A percentile compares a stretch with the other conserved stretches of the same genome.
Conservation (phyloP, 495 filamentous ascomycete genomes). For the Talaromyces proteolyticus region DNA sequence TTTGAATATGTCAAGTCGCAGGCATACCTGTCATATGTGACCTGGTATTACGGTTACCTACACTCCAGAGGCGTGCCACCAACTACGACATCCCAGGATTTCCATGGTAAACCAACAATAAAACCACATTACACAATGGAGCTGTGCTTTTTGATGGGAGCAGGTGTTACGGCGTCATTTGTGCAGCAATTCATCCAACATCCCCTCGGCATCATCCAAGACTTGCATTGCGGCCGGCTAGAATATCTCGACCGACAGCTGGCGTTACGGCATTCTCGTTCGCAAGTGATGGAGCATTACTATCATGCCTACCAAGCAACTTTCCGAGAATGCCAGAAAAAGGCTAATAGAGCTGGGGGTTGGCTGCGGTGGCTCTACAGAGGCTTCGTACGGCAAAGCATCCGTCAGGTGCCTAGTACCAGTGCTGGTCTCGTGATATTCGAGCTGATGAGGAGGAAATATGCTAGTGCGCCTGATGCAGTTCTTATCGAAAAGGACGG, state of each 20-base stretch:
- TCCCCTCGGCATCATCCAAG: conserved; percentile 68
- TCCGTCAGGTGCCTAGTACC: conserved; percentile 81
- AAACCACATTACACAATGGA: conserved; percentile 82
- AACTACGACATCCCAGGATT: conserved; percentile 16
- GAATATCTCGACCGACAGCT: conserved; percentile 69
- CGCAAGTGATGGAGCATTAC: conserved; percentile 57
- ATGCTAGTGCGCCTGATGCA: conserved; percentile 61
- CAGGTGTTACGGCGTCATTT: conserved; percentile 70
- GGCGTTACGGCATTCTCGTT: conserved; percentile 36
- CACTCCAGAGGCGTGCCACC: conserved; percentile 24
- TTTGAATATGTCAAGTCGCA: conserved; percentile 89
- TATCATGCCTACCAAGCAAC: conserved; percentile 73
- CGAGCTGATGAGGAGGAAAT: conserved; percentile 77
- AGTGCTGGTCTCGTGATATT: conserved; percentile 88
- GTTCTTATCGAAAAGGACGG: conserved; percentile 60
- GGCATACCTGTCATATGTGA: conserved; percentile 73
- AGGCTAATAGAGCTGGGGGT: conserved; percentile 56
- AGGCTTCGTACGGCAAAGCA: conserved; percentile 67
- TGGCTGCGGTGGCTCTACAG: conserved; percentile 70
- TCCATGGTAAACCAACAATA: conserved; percentile 36
- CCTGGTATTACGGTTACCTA: conserved; percentile 66
- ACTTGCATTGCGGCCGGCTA: conserved; percentile 70
- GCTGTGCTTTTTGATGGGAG: conserved; percentile 71
- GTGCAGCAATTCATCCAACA: conserved; percentile 75
- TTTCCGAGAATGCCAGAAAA: conserved; percentile 57